A percentile compares a stretch with the other conserved stretches of the same genome.
Conservation (phyloP, 306 rosid genomes). For the Prunus mongolica region DNA sequence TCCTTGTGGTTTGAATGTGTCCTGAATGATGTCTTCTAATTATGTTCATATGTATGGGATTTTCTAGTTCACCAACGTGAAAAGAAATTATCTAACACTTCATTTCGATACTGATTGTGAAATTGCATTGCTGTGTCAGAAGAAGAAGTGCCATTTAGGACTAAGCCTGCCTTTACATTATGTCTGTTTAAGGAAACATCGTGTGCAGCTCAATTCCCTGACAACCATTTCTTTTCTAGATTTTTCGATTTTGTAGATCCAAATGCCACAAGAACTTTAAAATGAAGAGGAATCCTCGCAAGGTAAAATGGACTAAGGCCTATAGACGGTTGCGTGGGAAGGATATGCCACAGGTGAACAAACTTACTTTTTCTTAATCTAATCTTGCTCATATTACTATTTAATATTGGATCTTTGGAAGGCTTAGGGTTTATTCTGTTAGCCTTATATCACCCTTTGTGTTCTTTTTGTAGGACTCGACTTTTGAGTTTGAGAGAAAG, state of each 20-base stretch:
- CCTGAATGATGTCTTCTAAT: neutral
- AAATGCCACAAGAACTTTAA: slow-evolving; percentile 96
- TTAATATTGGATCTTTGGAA: neutral
- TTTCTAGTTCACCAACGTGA: neutral
- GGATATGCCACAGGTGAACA: slow-evolving; percentile 82
- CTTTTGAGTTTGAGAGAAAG: slow-evolving; percentile 92
- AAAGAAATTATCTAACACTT: too few species aligned
- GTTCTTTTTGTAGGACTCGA: slow-evolving; percentile 48
- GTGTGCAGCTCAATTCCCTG: neutral
- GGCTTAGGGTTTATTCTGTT: neutral
- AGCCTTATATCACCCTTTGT: neutral
- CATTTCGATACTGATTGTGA: neutral
- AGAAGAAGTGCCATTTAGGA: neutral
- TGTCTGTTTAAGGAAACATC: neutral
- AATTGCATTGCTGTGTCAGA: too few species aligned
- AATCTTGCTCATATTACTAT: neutral
- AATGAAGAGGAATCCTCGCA: slow-evolving; percentile 97
- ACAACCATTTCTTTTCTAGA: slow-evolving; percentile 32
- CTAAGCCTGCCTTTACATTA: neutral
- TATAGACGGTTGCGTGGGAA: slow-evolving; percentile 72
- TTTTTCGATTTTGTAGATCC: slow-evolving; percentile 84
- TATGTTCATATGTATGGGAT: too few species aligned
- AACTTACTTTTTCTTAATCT: neutral
- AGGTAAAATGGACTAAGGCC: slow-evolving; percentile 93
- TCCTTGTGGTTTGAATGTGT: neutral